Evolutionary conservation across 106 monocot genomes (phyloP).

Genomic region (Dioscorea dumetorum): DNA sequence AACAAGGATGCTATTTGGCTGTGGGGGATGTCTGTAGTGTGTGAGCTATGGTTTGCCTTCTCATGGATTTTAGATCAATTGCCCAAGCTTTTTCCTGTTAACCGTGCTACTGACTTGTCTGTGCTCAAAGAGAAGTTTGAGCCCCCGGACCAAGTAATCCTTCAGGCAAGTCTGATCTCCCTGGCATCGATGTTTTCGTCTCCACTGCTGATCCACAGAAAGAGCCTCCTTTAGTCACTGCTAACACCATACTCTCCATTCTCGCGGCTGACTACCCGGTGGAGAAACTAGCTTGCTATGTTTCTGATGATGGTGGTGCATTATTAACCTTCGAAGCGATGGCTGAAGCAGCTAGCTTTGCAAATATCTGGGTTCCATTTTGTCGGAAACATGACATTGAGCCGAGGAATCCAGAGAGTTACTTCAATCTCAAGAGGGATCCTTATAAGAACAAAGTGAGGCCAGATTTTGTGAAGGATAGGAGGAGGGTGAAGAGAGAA

Average conservation of each 20-base stretch:
- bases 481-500: conserved; percentile 67
- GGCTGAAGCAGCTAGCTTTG: conserved; percentile 80
- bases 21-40: conserved; percentile 75
- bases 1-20: conserved; percentile 77
- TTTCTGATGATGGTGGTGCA: conserved; percentile 78
- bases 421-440: conserved; percentile 65
- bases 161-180: conserved; percentile 62
- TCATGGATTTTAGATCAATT: conserved; percentile 71
- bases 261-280: conserved; percentile 72
- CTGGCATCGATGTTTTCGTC: conserved; percentile 70
- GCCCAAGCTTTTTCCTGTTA: conserved; percentile 81
- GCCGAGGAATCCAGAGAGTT: conserved; percentile 70
- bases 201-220: conserved; percentile 81
- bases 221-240: conserved; percentile 66
- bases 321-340: conserved; percentile 78
- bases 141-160: conserved; percentile 33
- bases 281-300: conserved; percentile 67
- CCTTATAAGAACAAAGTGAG: conserved; percentile 73
- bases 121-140: conserved; percentile 75
- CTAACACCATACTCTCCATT: conserved; percentile 78
- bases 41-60: conserved; percentile 75
- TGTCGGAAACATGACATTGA: conserved; percentile 69
- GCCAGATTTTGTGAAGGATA: conserved; percentile 62
- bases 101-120: conserved; percentile 60
- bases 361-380: conserved; percentile 66